Base-by-base conservation (phyloP, 2,329 filamentous ascomycete species). In the Capronia epimyces region DNA sequence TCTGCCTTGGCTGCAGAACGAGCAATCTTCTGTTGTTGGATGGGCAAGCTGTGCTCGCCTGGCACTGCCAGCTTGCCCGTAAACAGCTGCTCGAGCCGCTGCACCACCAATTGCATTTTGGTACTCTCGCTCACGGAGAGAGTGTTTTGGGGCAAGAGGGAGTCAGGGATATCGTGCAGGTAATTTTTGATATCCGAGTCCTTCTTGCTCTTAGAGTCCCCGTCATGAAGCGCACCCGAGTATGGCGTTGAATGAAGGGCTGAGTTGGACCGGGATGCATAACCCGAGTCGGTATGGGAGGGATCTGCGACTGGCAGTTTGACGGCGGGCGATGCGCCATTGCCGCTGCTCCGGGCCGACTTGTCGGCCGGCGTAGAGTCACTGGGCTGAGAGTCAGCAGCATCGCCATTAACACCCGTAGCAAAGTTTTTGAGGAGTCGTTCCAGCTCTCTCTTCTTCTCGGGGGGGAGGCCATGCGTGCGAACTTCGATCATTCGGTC, bases 401-500 rank as follows among this genome's bases (percentile, higher is more conserved):
- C 39, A 12, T 46, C 43, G 3, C 40, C 46, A 43, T 36, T 53
- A 42, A 63, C 21, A 40, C 67, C 68, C 1, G 71, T 69, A 16
- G 82, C 77, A 2, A 90, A 74, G 21, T 74, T 78, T 1, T 82
- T 79, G 8, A 95, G 69, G 0, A 83, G 81, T 5, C 83, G 79
- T 63, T 94, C 87, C 16, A 94, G 67, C 57, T 93, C 87, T 50
- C 82, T 76, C 67, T 86, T 89, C 70, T 89, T 90, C 43, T 80
- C 76, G 41, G 80, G 75, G 0, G 86, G 79, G 34, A 94, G 67
- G 0, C 84, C 82, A 60, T 93, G 87, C 24, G 90, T 78, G 60
- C 87, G 84, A 54, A 95, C 81, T 65, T 94, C 89, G 60, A 95
- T 91, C 0, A 94, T 68, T 63, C 87, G 89, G 24, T 94, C 87